These are phyloP conservation scores for Leishmania gerbilli DNA, from an alignment of 208 protist genomes.

Conservation along the genomic window DNA sequence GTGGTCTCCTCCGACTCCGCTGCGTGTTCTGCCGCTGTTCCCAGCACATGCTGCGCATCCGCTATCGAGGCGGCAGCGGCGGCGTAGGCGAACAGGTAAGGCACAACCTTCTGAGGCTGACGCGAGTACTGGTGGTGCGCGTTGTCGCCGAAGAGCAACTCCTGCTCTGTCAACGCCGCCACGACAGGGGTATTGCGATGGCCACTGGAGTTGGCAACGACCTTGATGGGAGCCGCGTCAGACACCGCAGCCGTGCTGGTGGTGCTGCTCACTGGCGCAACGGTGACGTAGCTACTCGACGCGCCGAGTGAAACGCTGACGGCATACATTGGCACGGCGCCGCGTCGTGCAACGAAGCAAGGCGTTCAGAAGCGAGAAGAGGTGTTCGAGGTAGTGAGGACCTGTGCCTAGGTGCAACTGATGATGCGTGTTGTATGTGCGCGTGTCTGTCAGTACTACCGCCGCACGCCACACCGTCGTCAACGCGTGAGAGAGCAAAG, in stretches of 20 bases:
- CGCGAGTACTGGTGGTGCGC: conserved; percentile 67
- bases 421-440: neutral
- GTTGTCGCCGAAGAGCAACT: conserved; percentile 83
- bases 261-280: conserved; percentile 44
- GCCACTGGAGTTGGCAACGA: conserved; percentile 80
- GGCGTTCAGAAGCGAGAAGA: neutral
- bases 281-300: conserved; percentile 71
- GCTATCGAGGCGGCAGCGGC: conserved; percentile 52
- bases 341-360: neutral
- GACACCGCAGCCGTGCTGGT: conserved; percentile 4
- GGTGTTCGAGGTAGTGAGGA: neutral
- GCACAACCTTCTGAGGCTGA: conserved; percentile 74
- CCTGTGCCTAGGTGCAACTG: neutral
- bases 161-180: conserved; percentile 69
- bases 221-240: conserved; percentile 40
- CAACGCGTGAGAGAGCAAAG: neutral
- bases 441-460: neutral
- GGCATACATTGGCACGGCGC: conserved; percentile 54
- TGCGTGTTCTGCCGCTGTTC: neutral
- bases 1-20: conserved; percentile 20
- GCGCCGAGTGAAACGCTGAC: conserved; percentile 84
- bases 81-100: conserved; percentile 76
- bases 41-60: conserved; percentile 25
- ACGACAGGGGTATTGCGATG: conserved; percentile 76
- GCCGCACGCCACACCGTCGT: neutral